Evolutionary conservation across 169 alveolate genomes (phyloP), one percentile per base, ranked within the genome.

Genomic region (Besnoitia besnoiti): DNA sequence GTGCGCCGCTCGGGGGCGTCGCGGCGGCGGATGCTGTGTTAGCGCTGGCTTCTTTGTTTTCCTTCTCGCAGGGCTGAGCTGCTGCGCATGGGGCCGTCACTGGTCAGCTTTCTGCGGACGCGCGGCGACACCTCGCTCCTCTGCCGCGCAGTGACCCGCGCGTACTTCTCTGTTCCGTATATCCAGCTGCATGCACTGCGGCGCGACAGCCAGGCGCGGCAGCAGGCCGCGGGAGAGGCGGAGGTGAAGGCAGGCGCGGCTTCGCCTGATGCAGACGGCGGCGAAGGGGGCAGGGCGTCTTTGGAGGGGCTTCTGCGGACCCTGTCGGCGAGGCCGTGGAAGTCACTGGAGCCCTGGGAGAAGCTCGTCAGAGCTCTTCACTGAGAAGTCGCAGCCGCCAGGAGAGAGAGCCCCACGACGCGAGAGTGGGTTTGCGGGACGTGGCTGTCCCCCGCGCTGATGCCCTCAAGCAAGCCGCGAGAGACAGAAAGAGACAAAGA

Each of bases 141-240:
- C 40, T 77, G 87, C 59, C 87, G 87, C n/a, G 87, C 87, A 0
- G 40, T 77, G 16, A 77, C 87, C 33, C 87, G 40, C 30, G 49
- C 87, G 55, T 77, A 40, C 33, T 77, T 77, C 59, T 37, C 87
- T 4, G 55, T 7, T 7, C 87, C 87, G 0, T 10, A 7, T 5
- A 35, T 42, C 14, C 87, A 77, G 47, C 59, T 77, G 55, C 44
- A 73, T 73, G 46, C 82, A n/a, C 47, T n/a, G 82, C 44, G 14
- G 33, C 79, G 5, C 33, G 79, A 7, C 44, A 27, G 79, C 33
- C 79, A 62, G 79, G 14, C 35, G 79, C 7, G 19, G 79, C 33
- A 24, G 79, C 79, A 24, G 39, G 19, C 33, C 12, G 79, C 79
- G 33, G 39, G 39, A 8, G 79, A 62, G 79, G 33, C 33, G 79